phyloP scores from a whole-genome alignment of 2,329 filamentous ascomycete species.

The Penicillium sp. region DNA sequence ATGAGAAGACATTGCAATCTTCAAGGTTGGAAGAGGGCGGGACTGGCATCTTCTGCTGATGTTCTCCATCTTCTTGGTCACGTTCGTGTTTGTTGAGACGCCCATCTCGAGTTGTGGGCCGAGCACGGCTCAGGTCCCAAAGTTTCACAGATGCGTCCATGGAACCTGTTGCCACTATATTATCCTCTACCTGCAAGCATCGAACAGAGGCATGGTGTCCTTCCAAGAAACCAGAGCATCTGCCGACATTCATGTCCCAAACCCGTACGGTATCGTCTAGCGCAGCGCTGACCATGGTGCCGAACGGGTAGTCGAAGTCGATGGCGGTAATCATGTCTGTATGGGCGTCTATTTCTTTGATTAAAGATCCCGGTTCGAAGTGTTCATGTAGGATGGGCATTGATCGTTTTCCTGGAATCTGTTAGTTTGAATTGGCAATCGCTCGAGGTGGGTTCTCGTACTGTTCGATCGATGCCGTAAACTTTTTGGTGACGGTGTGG shows the following conservation, averaged over 20 bases:
- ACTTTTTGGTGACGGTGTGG: constrained; percentile 62
- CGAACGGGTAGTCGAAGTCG: constrained; percentile 97
- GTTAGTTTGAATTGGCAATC: constrained; percentile 22
- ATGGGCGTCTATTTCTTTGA: constrained; percentile 87
- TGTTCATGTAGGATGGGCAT: constrained; percentile 97
- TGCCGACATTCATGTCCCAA: constrained; percentile 92
- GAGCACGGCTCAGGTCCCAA: constrained; percentile 90
- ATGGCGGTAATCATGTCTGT: constrained; percentile 84
- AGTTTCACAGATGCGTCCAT: constrained; percentile 92
- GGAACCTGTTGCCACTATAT: constrained; percentile 90
- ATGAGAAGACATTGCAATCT: constrained; percentile 84
- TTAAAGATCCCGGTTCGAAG: constrained; percentile 83
- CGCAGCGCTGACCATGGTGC: constrained; percentile 87
- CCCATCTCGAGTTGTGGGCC: constrained; percentile 70
- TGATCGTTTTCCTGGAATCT: constrained; percentile 63
- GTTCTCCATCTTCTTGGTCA: constrained; percentile 46
- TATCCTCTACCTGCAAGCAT: constrained; percentile 90
- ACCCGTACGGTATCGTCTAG: constrained; percentile 92
- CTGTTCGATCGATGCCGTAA: constrained; percentile 50
- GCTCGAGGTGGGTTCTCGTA: constrained; percentile 22
- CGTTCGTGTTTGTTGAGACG: constrained; percentile 52
- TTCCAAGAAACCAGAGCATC: constrained; percentile 88
- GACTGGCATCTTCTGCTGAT: constrained; percentile 62
- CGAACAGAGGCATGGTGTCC: constrained; percentile 94
- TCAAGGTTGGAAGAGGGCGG: constrained; percentile 74